Percentiles rank a stretch among this genome's conserved stretches.
These are phyloP conservation scores for Trifolium dubium DNA, from an alignment of 306 rosid genomes.

Conservation along the genomic window DNA sequence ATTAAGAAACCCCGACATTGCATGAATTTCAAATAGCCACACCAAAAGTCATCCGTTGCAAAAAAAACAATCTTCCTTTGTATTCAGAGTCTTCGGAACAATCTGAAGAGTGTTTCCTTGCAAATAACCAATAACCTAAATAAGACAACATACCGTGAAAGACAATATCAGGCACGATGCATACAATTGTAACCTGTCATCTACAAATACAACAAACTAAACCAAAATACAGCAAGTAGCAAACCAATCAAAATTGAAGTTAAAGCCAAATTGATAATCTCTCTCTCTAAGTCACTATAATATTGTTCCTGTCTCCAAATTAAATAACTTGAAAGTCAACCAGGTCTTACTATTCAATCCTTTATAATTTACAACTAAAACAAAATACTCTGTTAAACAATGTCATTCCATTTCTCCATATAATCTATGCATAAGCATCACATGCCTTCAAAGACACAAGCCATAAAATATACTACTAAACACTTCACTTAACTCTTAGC, in stretches of 20 bases:
- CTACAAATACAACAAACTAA: conserved; percentile 30
- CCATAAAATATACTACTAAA: neutral
- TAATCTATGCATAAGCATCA: neutral
- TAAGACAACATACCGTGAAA: conserved; percentile 42
- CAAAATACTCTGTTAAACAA: neutral
- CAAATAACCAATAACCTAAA: conserved; percentile 59
- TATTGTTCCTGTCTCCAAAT: conserved; percentile 3
- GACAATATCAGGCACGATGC: conserved; percentile 33
- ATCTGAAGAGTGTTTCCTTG: conserved; percentile 47
- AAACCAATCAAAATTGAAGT: neutral
- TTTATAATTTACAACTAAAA: conserved; percentile 27
- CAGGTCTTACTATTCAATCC: conserved; percentile 19
- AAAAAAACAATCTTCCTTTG: conserved; percentile 43
- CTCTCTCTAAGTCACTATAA: neutral
- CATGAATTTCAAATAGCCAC: conserved; percentile 49
- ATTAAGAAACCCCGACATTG: conserved; percentile 69
- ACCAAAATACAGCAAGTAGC: conserved; percentile 9
- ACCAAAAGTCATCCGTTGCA: conserved; percentile 48
- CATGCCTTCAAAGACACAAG: neutral
- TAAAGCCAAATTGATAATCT: conserved; percentile 6
- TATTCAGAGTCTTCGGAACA: conserved; percentile 40
- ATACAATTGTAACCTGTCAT: conserved; percentile 22
- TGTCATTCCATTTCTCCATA: neutral
- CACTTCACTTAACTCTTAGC: neutral
- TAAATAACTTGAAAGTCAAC: neutral